Base-by-base conservation (phyloP, 257 asterid genomes). In the Solanum pennellii region DNA sequence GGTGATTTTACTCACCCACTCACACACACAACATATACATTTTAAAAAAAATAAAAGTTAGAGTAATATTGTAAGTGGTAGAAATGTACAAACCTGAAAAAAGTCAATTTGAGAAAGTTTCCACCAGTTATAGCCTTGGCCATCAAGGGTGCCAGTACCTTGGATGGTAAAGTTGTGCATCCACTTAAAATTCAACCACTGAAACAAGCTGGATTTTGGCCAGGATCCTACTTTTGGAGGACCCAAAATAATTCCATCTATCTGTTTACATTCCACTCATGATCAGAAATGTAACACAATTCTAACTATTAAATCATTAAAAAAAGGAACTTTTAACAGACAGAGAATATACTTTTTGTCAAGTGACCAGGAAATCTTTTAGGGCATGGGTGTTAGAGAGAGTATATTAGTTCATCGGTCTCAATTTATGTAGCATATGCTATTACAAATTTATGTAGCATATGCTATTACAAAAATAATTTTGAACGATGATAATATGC, bases 111-210 rank as follows among this genome's bases (percentile, higher is more conserved):
- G 90, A 87, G 94, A 89, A 84, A 91, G 89, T 82, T 72, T 83
- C 98, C 98, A 94, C 98, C 98, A 95, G 88, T 92, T 91, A 82
- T 89, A 91, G 72, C 98, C 98, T 89, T 92, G 98, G 85, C 98
- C 98, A 91, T 95, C 97, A 87, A 89, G 91, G 74, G 89, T 92
- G 37, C 98, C 98, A 14, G 79, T n/a, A 52, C 98, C 98, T 93
- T 92, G 93, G 82, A 95, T 91, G 39, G 95, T 94, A 87, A 95
- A 95, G 86, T 93, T 89, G 14, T 94, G 89, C 9, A 95, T 84
- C 98, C 96, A 92, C 89, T 95, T 95, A 89, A 95, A 91, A 88
- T 95, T 92, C 65, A 95, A 87, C 98, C 98, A 95, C 66, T 95
- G 98, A 84, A 88, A 92, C 90, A 95, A 89, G 82, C 93, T 92